These are phyloP conservation scores for Clitocybe nebularis DNA, from an alignment of 1,284 basidiomycete genomes.

Conservation along the genomic window DNA sequence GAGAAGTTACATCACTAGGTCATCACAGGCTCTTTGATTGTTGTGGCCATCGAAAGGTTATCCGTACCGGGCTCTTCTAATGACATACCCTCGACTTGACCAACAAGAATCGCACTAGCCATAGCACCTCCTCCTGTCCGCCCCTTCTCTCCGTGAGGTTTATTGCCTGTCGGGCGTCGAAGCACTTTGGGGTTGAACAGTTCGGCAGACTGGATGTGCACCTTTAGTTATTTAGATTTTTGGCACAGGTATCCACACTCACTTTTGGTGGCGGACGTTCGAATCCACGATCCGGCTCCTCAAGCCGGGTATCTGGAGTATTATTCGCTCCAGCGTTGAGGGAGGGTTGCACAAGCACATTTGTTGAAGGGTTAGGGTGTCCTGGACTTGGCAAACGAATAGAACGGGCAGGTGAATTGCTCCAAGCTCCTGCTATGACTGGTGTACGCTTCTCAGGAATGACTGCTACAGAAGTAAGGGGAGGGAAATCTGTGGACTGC, in stretches of 20 bases:
- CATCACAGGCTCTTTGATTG: slow-evolving; percentile 2
- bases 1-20: slow-evolving; percentile 11
- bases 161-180: slow-evolving; percentile 19
- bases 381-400: slow-evolving; percentile 42
- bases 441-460: slow-evolving; percentile 46
- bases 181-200: slow-evolving; percentile 49
- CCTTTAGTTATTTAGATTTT: too few relatives aligned
- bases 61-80: slow-evolving; percentile 24
- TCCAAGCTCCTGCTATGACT: slow-evolving; percentile 61
- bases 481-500: slow-evolving; percentile 70
- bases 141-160: slow-evolving; percentile 21
- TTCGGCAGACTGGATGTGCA: slow-evolving; percentile 45
- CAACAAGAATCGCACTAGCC: slow-evolving; percentile 30
- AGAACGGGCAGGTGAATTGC: slow-evolving; percentile 47
- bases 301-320: slow-evolving; percentile 26
- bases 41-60: slow-evolving; percentile 7
- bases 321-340: slow-evolving; percentile 17
- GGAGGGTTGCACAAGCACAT: slow-evolving; percentile 34
- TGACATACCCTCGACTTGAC: slow-evolving; percentile 31
- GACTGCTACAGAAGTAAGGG: slow-evolving; percentile 42
- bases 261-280: slow-evolving; percentile 49
- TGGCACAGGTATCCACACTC: slow-evolving; percentile 9
- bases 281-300: slow-evolving; percentile 47
- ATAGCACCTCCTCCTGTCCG: slow-evolving; percentile 24
- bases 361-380: slow-evolving; percentile 23